These are phyloP conservation scores for Paratinospora sagittata DNA, from an alignment of 164 flowering plant species.

Conservation along the genomic window DNA sequence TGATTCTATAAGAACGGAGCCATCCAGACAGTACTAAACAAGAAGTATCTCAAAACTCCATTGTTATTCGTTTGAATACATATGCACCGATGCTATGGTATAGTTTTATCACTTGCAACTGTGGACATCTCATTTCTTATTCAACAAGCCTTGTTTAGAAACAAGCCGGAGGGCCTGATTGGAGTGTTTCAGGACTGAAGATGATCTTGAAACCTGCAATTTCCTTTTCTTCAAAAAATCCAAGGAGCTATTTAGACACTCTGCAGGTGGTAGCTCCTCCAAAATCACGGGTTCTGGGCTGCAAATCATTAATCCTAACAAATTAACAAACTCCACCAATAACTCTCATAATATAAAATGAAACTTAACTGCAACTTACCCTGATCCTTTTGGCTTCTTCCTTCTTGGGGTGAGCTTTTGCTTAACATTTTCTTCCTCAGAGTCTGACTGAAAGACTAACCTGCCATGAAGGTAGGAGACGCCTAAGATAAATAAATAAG, in stretches of 20 bases:
- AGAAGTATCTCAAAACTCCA: too few species aligned
- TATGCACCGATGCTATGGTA: too few species aligned
- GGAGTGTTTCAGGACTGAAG: not conserved
- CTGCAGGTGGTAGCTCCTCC: not conserved
- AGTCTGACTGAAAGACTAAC: not conserved
- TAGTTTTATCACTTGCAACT: too few species aligned
- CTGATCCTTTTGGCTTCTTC: not conserved
- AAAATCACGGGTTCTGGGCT: not conserved
- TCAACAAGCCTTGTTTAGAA: not conserved
- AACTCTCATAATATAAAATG: not conserved
- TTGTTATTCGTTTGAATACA: too few species aligned
- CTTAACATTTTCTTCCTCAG: not conserved
- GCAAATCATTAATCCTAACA: not conserved
- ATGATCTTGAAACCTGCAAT: not conserved
- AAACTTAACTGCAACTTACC: not conserved
- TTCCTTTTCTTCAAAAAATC: constrained; percentile 2
- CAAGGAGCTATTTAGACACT: not conserved
- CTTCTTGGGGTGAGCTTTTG: not conserved
- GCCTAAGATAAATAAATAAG: not conserved
- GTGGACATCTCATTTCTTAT: not conserved
- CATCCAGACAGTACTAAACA: too few species aligned
- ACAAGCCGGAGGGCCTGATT: not conserved
- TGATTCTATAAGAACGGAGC: too few species aligned
- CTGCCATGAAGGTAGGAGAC: not conserved
- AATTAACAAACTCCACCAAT: not conserved